A percentile compares a stretch with the other conserved stretches of the same genome.
phyloP scores from a whole-genome alignment of 2,329 filamentous ascomycete genomes.

The Teratosphaeria nubilosa region DNA sequence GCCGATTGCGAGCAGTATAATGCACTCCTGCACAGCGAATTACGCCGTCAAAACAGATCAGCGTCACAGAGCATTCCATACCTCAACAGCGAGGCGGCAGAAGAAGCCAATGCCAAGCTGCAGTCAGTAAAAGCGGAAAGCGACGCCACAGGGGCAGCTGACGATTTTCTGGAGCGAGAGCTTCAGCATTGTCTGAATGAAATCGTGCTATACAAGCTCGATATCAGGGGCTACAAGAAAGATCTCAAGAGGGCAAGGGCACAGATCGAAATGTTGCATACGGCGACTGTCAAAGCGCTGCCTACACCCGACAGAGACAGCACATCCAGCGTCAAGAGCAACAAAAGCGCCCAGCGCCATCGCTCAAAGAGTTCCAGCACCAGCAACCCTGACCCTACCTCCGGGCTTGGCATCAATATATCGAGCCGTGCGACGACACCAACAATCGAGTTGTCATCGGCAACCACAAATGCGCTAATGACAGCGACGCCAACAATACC shows the following conservation, averaged over 20 bases:
- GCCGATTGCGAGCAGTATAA: slow-evolving; percentile 32
- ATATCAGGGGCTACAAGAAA: slow-evolving; percentile 37
- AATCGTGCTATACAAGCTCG: slow-evolving; percentile 40
- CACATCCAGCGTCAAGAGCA: background rate
- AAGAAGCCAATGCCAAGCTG: background rate
- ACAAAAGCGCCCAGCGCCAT: background rate
- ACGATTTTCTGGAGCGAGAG: slow-evolving; percentile 18
- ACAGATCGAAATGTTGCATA: slow-evolving; percentile 20
- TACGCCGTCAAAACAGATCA: slow-evolving; percentile 26
- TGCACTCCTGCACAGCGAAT: slow-evolving; percentile 30
- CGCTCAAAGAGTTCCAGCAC: background rate
- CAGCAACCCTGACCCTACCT: background rate
- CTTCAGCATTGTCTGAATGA: slow-evolving; percentile 29
- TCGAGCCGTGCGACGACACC: slow-evolving; percentile 4
- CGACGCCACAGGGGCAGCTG: background rate
- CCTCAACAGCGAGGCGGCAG: slow-evolving; percentile 9
- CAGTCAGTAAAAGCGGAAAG: background rate
- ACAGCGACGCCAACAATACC: background rate
- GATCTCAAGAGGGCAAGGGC: slow-evolving; percentile 22
- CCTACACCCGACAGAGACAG: slow-evolving; percentile 8
- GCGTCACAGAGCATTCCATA: slow-evolving; percentile 10
- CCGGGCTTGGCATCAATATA: slow-evolving; percentile 12
- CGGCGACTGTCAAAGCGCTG: background rate
- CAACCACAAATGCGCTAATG: background rate
- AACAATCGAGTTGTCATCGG: background rate